Conservation (phyloP, 768 basidiomycete genomes). For the Suillus occidentalis region DNA sequence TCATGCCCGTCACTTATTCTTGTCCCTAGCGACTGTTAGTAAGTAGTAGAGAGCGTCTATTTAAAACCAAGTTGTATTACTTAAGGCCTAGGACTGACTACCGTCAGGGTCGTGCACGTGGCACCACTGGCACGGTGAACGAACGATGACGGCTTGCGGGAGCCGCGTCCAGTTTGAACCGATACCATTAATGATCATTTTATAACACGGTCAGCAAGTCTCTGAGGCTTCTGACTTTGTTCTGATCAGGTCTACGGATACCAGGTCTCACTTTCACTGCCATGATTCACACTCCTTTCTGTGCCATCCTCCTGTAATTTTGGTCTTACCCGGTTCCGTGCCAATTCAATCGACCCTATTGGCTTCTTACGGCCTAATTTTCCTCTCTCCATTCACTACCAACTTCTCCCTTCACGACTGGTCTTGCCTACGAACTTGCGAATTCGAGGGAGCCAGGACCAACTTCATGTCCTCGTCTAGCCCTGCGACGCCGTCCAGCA, state of each 20-base stretch:
- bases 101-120: not conserved
- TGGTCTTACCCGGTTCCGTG: not conserved
- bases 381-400: not conserved
- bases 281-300: not conserved
- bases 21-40: not conserved
- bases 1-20: not conserved
- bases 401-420: not conserved
- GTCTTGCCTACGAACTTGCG: not conserved
- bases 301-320: not conserved
- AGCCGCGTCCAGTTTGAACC: not conserved
- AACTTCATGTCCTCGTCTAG: constrained; percentile 7
- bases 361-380: not conserved
- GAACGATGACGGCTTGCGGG: not conserved
- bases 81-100: not conserved
- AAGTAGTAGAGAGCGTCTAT: not conserved
- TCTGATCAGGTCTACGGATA: not conserved
- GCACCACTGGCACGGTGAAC: not conserved
- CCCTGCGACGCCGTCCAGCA: constrained; percentile 1
- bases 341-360: not conserved
- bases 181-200: too few species aligned
- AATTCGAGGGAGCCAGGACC: not conserved
- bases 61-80: not conserved
- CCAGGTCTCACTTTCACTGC: not conserved
- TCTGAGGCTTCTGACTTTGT: not conserved
- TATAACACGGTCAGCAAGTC: not conserved